Conservation (phyloP, 805 yeast genomes). For the Candida ficus region DNA sequence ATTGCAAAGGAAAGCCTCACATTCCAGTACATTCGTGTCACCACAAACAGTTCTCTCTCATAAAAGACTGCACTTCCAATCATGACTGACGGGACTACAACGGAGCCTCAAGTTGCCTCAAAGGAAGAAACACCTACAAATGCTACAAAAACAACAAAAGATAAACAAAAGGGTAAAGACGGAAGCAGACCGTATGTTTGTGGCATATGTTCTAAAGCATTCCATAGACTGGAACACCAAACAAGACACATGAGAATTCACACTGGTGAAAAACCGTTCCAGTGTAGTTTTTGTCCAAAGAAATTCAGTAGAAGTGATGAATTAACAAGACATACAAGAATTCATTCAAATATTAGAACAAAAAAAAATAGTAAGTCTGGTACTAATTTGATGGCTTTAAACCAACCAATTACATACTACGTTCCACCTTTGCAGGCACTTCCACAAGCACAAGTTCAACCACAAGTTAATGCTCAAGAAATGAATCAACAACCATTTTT, state of each 20-base stretch:
- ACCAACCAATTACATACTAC: conserved; percentile 26
- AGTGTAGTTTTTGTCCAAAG: conserved; percentile 74
- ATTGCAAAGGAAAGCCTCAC: too few species aligned
- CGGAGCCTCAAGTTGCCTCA: neutral
- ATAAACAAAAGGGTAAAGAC: conserved; percentile 11
- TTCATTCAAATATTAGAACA: conserved; percentile 58
- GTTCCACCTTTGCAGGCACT: conserved; percentile 20
- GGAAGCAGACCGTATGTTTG: conserved; percentile 70
- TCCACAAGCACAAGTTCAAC: conserved; percentile 5
- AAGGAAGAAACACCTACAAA: neutral
- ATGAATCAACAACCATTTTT: neutral
- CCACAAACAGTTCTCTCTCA: too few species aligned
- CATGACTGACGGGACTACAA: neutral
- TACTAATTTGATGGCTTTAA: conserved; percentile 9
- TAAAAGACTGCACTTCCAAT: neutral
- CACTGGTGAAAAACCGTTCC: conserved; percentile 90
- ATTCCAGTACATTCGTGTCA: too few species aligned
- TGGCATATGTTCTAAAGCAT: conserved; percentile 78
- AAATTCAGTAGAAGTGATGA: conserved; percentile 80
- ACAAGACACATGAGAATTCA: conserved; percentile 89
- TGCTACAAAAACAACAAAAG: neutral
- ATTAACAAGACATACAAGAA: conserved; percentile 78
- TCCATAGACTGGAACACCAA: conserved; percentile 85
- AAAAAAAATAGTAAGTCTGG: conserved; percentile 34
- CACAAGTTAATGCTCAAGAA: neutral